Evolutionary conservation across 306 rosid genomes (phyloP).

Genomic region (Vachellia collinsii): DNA sequence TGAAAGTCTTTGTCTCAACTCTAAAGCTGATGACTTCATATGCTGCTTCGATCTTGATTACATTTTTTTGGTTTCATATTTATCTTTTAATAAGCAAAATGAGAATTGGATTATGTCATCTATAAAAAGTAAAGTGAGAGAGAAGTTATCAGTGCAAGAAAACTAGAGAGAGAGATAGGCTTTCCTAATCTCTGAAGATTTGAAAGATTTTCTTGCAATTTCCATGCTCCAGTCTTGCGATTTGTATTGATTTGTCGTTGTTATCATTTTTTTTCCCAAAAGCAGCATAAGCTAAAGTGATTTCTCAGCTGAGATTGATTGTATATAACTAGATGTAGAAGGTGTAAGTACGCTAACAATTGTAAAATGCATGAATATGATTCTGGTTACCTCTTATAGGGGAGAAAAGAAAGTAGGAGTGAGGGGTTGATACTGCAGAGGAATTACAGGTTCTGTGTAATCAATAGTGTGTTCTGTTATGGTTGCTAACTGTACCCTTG

Average conservation of each 20-base stretch:
- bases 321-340: neutral
- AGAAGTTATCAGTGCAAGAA: neutral
- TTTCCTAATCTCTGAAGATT: neutral
- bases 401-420: neutral
- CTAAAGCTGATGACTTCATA: neutral
- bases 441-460: neutral
- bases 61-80: neutral
- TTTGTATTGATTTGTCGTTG: neutral
- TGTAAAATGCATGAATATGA: neutral
- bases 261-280: neutral
- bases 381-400: neutral
- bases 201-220: neutral
- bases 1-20: conserved; percentile 17
- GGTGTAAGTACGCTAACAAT: neutral
- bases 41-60: conserved; percentile 2
- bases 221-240: neutral
- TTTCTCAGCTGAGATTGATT: neutral
- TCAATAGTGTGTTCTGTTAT: conserved; percentile 1
- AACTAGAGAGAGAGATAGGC: neutral
- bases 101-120: conserved; percentile 7
- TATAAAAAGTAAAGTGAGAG: neutral
- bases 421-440: neutral
- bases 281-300: neutral
- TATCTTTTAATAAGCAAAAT: neutral
- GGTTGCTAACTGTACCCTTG: conserved; percentile 35